phyloP scores from a whole-genome alignment of 805 yeast species.

The Starmerella asiatica region DNA sequence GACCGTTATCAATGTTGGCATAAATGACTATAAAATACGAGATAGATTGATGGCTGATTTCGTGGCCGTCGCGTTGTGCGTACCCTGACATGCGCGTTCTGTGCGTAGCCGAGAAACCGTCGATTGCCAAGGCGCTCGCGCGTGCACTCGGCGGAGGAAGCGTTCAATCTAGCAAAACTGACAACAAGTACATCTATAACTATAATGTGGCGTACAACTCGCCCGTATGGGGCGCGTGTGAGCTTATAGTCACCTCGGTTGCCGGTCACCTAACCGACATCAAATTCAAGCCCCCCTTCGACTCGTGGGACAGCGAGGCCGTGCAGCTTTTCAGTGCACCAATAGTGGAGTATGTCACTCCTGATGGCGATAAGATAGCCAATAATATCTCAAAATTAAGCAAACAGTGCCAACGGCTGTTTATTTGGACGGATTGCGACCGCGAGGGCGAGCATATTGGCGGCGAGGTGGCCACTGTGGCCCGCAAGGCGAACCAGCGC shows the following conservation, averaged over 20 bases:
- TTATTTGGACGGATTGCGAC: slow-evolving; percentile 99
- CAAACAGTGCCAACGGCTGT: slow-evolving; percentile 42
- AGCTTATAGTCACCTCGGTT: slow-evolving; percentile 84
- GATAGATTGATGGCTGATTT: too few species aligned
- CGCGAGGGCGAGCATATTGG: slow-evolving; percentile 94
- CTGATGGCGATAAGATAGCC: slow-evolving; percentile 38
- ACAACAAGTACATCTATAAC: slow-evolving; percentile 56
- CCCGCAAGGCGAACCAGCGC: slow-evolving; percentile 37
- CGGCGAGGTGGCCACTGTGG: slow-evolving; percentile 63
- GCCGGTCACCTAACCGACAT: slow-evolving; percentile 65
- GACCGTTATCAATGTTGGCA: too few species aligned
- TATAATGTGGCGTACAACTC: slow-evolving; percentile 62
- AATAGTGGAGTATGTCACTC: slow-evolving; percentile 31
- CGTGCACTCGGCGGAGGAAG: slow-evolving; percentile 63
- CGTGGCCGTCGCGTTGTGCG: too few species aligned
- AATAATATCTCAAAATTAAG: slow-evolving; percentile 59
- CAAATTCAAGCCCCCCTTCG: slow-evolving; percentile 49
- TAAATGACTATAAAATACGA: too few species aligned
- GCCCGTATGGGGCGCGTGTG: slow-evolving; percentile 49
- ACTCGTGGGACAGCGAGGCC: slow-evolving; percentile 56
- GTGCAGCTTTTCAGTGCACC: slow-evolving; percentile 62
- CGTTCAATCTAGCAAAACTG: slow-evolving; percentile 34
- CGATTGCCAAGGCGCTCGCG: slow-evolving; percentile 79
- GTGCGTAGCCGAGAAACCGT: slow-evolving; percentile 95
- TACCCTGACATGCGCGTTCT: slow-evolving; percentile 32